phyloP scores from a whole-genome alignment of 805 yeast species.

The Ogataea methanolica region DNA sequence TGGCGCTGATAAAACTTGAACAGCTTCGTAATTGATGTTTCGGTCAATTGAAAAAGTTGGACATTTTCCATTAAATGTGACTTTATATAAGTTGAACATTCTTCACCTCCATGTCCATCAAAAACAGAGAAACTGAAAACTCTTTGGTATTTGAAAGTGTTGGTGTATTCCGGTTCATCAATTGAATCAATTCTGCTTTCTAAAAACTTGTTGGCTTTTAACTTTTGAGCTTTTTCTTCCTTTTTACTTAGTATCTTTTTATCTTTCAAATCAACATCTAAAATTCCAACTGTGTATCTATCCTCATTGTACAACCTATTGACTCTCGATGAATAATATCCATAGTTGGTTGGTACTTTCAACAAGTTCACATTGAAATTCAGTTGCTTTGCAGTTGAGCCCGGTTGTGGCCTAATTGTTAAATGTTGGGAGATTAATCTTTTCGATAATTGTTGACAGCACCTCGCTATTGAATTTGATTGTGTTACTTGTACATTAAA shows the following conservation, averaged over 20 bases:
- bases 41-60: constrained; percentile 41
- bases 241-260: not conserved
- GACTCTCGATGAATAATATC: constrained; percentile 74
- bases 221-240: not conserved
- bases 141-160: constrained; percentile 12
- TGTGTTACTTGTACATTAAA: no score
- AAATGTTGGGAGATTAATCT: constrained; percentile 27
- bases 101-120: constrained; percentile 94
- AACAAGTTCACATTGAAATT: constrained; percentile 49
- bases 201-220: constrained; percentile 4
- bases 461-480: no score
- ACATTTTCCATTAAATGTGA: constrained; percentile 48
- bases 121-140: constrained; percentile 73
- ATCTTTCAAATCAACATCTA: constrained; percentile 22
- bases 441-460: not conserved
- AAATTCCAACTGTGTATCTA: constrained; percentile 53
- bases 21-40: constrained; percentile 34
- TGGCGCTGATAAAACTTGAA: constrained; percentile 49
- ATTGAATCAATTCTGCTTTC: constrained; percentile 14
- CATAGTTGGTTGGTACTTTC: constrained; percentile 69
- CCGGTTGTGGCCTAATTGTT: constrained; percentile 15
- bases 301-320: constrained; percentile 82
- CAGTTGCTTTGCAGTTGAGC: constrained; percentile 17
- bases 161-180: constrained; percentile 14
- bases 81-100: constrained; percentile 60